Conservation (phyloP, 495 filamentous ascomycete species). For the Daldinia grandis region DNA sequence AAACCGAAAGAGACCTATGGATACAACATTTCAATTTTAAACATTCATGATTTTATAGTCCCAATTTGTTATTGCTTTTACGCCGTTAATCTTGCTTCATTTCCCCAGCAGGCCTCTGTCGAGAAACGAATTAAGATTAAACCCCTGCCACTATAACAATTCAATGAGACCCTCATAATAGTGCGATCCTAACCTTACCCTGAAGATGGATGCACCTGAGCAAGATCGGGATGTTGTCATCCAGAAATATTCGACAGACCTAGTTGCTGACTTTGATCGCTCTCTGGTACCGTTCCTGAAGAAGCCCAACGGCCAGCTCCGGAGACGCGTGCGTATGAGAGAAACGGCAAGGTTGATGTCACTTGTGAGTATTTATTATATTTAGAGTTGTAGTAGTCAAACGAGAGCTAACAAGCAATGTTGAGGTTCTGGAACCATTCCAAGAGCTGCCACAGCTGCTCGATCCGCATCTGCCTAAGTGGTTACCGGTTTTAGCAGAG, state of each 20-base stretch:
- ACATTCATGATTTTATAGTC: neutral
- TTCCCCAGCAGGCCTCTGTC: neutral
- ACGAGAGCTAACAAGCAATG: constrained; percentile 24
- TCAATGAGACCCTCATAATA: neutral
- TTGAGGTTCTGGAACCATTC: constrained; percentile 81
- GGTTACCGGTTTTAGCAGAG: constrained; percentile 75
- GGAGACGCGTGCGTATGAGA: constrained; percentile 53
- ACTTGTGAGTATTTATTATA: constrained; percentile 47
- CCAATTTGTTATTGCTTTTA: neutral
- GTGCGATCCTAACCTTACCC: neutral
- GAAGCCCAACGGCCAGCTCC: constrained; percentile 51
- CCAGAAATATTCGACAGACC: constrained; percentile 72
- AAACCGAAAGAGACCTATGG: neutral
- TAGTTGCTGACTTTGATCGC: constrained; percentile 70
- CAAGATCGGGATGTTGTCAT: constrained; percentile 75
- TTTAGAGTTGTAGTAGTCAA: neutral
- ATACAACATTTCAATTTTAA: neutral
- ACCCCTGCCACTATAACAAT: neutral
- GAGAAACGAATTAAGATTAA: neutral
- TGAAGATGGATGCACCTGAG: constrained; percentile 58
- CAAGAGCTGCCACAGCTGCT: constrained; percentile 96
- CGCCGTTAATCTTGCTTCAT: neutral
- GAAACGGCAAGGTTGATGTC: constrained; percentile 56
- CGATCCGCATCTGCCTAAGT: constrained; percentile 81
- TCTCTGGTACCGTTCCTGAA: constrained; percentile 63